Conservation (phyloP, 306 rosid genomes). For the Senna siamea region DNA sequence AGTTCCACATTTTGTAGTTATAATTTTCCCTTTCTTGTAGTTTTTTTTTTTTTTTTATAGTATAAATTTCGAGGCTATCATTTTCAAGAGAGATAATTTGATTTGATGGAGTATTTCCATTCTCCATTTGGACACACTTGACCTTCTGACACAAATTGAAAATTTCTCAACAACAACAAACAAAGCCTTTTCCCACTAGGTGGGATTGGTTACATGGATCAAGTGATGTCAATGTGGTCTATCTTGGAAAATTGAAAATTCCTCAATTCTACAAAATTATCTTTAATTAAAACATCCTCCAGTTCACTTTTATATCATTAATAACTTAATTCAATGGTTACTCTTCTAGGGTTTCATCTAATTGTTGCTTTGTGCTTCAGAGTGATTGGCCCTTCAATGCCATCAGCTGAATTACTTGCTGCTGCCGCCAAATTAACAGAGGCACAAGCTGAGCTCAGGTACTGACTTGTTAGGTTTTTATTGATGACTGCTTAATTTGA, state of each 20-base stretch:
- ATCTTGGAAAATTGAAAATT: too few relatives aligned
- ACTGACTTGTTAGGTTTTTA: slow-evolving; percentile 6
- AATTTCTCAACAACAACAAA: too few relatives aligned
- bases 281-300: neutral
- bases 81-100: too few relatives aligned
- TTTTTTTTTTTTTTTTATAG: too few relatives aligned
- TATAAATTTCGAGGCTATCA: neutral
- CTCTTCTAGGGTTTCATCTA: neutral
- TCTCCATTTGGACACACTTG: too few relatives aligned
- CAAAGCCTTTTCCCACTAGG: too few relatives aligned
- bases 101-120: too few relatives aligned
- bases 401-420: slow-evolving; percentile 90
- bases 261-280: neutral
- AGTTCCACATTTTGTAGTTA: neutral
- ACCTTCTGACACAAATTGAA: too few relatives aligned
- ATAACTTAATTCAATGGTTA: neutral
- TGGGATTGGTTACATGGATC: too few relatives aligned
- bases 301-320: neutral
- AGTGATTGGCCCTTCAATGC: slow-evolving; percentile 90
- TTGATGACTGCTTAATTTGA: slow-evolving; percentile 1
- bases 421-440: slow-evolving; percentile 96
- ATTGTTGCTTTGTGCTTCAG: slow-evolving; percentile 43
- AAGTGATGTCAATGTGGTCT: too few relatives aligned
- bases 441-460: slow-evolving; percentile 86
- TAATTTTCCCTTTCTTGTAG: neutral